Evolutionary conservation across 2,329 filamentous ascomycete genomes (phyloP).

Genomic region (Exophiala calicioides): DNA sequence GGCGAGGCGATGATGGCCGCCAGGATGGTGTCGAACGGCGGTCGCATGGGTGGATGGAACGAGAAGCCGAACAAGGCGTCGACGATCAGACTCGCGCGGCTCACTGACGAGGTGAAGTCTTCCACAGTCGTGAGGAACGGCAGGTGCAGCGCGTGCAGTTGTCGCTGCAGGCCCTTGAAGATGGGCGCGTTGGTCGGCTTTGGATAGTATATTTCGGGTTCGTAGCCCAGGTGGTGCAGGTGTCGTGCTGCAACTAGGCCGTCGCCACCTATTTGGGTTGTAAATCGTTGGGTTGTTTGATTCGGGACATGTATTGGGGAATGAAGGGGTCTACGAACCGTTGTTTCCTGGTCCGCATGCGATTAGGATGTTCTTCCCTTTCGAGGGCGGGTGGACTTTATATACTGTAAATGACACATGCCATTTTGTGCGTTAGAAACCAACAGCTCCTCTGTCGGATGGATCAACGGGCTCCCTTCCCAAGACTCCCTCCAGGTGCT

Average conservation of each 20-base stretch:
- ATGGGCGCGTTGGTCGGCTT: slow-evolving; percentile 89
- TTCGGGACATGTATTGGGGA: neutral
- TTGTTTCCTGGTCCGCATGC: slow-evolving; percentile 85
- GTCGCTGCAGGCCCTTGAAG: slow-evolving; percentile 80
- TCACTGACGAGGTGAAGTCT: slow-evolving; percentile 70
- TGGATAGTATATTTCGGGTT: slow-evolving; percentile 85
- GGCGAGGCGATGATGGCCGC: slow-evolving; percentile 68
- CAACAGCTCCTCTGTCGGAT: no score
- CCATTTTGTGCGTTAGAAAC: no score
- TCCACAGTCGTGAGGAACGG: slow-evolving; percentile 66
- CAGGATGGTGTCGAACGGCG: slow-evolving; percentile 85
- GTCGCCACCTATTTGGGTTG: slow-evolving; percentile 68
- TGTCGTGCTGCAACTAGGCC: slow-evolving; percentile 93
- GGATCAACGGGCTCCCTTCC: no score
- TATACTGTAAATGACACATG: no score
- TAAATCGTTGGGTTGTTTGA: neutral
- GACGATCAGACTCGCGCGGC: slow-evolving; percentile 74
- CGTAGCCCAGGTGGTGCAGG: slow-evolving; percentile 87
- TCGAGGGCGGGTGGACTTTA: slow-evolving; percentile 72
- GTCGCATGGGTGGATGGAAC: slow-evolving; percentile 87
- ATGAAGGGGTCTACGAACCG: slow-evolving; percentile 35
- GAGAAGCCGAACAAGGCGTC: slow-evolving; percentile 97
- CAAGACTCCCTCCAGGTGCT: no score
- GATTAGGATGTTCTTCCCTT: slow-evolving; percentile 73
- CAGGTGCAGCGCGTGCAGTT: slow-evolving; percentile 78